Base-by-base conservation (phyloP, 805 yeast species). In the Metschnikowia kofuensis region DNA sequence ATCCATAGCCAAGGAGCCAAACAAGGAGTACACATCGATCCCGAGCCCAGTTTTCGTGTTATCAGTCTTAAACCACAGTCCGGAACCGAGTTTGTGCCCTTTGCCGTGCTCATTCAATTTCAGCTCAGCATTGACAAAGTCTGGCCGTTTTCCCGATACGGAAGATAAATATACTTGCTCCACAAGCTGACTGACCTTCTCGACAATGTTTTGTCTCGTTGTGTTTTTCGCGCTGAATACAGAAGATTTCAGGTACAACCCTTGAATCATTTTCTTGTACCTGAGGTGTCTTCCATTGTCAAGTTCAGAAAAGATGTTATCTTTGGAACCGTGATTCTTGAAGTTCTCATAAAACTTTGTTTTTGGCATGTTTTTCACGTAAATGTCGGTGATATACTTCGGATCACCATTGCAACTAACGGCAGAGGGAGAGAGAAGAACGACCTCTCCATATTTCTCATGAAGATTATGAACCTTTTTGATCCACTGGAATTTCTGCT, bases 1-100 rank as follows among this genome's bases (percentile, higher is more conserved):
- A 57, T 85, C 90, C 82, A 85, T 79, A 5, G 91, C 90, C 58
- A 85, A 69, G 14, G 83, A 68, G n/a, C 82, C 83, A 70, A 84
- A 85, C 13, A 85, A 61, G 15, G 79, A 71, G 56, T 80, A 82
- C 2, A 80, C 83, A 44, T 85, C 85, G 36, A 72, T 67, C 12
- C 73, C 74, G 36, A 83, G 57, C 31, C 76, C 65, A 9, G 58
- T 40, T 1, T 47, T 26, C 43, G 47, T 50, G 11, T 54, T 51
- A 4, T 54, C 31, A 13, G 56, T 50, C 37, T 62, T 61, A 47
- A 69, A 64, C 76, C 76, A 72, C n/a, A 44, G 30, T 1, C 62
- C 62, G 21, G 58, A 56, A 14, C 57, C 53, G 21, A 46, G 27
- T 11, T 21, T 28, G 41, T 64, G 65, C 11, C 74, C 74, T 51